Conservation (phyloP, 805 yeast genomes). For the Isabelozyma gotoi region DNA sequence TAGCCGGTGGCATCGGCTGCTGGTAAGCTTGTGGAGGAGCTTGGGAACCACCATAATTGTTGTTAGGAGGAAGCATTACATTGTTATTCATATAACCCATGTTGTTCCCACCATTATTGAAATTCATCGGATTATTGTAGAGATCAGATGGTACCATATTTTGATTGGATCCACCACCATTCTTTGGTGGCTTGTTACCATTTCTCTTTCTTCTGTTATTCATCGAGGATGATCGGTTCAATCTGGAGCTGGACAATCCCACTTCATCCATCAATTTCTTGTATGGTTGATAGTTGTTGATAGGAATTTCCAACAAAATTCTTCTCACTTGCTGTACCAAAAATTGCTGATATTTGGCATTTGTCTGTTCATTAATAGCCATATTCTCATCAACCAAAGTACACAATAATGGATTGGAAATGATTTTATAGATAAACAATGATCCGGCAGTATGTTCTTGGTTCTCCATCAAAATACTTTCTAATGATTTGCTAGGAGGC, state of each 20-base stretch:
- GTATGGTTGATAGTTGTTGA: slow-evolving; percentile 64
- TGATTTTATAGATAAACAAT: slow-evolving; percentile 69
- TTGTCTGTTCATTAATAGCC: slow-evolving; percentile 7
- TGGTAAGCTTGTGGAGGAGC: not conserved
- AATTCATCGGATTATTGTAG: slow-evolving; percentile 1
- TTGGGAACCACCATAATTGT: not conserved
- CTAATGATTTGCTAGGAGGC: slow-evolving; percentile 49
- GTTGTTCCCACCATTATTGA: slow-evolving; percentile 1
- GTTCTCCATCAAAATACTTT: slow-evolving; percentile 62
- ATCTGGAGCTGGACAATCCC: slow-evolving; percentile 53
- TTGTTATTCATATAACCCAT: not conserved
- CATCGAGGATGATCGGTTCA: slow-evolving; percentile 24
- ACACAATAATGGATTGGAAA: slow-evolving; percentile 66
- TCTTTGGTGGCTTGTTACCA: slow-evolving; percentile 1
- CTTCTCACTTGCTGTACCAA: slow-evolving; percentile 62
- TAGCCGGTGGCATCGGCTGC: not conserved
- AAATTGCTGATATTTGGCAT: slow-evolving; percentile 46
- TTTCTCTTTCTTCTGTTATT: slow-evolving; percentile 25
- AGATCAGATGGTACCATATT: not conserved
- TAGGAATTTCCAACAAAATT: slow-evolving; percentile 58
- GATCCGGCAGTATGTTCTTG: slow-evolving; percentile 54
- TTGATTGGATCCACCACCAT: not conserved
- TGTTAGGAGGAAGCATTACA: not conserved
- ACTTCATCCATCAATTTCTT: slow-evolving; percentile 90
- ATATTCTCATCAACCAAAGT: slow-evolving; percentile 40